Base-by-base conservation (phyloP, 1,284 basidiomycete species). In the Meira miltonrushii region DNA sequence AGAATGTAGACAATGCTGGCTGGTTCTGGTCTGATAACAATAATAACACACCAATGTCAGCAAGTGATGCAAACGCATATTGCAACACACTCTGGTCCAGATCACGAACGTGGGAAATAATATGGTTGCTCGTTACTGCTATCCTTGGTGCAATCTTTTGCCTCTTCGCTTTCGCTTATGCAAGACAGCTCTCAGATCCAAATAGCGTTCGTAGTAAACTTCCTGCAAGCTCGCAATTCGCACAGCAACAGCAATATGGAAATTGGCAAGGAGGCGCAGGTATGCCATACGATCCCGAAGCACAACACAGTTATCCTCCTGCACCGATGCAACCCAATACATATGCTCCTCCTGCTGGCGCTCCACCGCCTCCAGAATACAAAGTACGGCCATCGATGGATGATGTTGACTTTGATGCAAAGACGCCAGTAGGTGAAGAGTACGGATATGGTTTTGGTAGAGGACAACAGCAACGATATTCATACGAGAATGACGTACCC, bases 121-220 rank as follows among this genome's bases (percentile, higher is more conserved):
- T 72, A 23, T 69, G 69, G 68, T 61, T 73, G 12, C 39, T 73
- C 47, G 60, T 71, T 37, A 64, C 65, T 4, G 21, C 64, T 11
- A 9, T 68, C 19, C 38, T 73, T 23, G 71, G 71, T 19, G 28
- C 64, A 9, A 60, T 71, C 3, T 71, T 73, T 39, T 64, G 71
- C 48, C 39, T 67, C 47, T 66, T 73, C 61, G 61, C 61, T 65
- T 73, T 73, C 23, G 68, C 62, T 2, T 73, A 69, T 48, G 68
- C 66, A 12, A 48, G 68, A 1, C 68, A 73, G 55, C 54, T 73
- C 21, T 59, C 51, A 19, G 64, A 73, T 46, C 71, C 71, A 4
- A 39, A 50, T 43, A 62, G 58, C 25, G 67, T 68, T 1, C 59
- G 71, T 12, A 58, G 13, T 28, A n/a, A 48, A 19, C 17, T 39